Conservation (phyloP, 225 moss, liverwort and hornwort genomes). For the Neckera pumila region DNA sequence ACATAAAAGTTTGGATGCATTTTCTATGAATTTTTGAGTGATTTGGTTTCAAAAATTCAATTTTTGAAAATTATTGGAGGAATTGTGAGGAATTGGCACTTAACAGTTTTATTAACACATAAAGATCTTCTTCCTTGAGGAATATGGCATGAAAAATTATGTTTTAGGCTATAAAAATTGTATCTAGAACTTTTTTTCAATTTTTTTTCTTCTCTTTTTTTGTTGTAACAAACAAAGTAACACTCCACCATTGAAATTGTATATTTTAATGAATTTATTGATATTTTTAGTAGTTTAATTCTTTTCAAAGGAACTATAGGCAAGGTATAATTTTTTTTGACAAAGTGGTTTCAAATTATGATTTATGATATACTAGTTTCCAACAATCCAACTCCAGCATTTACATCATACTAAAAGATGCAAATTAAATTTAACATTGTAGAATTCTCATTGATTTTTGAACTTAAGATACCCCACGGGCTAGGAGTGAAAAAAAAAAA, state of each 20-base stretch:
- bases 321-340: not conserved
- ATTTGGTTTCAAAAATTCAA: not conserved
- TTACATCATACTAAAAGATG: not conserved
- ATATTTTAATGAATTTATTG: not conserved
- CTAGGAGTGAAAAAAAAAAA: not conserved
- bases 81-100: not conserved
- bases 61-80: not conserved
- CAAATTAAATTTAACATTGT: not conserved
- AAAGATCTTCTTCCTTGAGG: not conserved
- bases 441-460: not conserved
- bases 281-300: not conserved
- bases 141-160: not conserved
- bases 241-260: rapidly evolving
- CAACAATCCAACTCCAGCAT: not conserved
- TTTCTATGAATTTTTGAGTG: not conserved
- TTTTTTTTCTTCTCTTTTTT: not conserved
- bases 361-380: not conserved
- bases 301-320: not conserved
- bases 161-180: not conserved
- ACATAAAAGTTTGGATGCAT: rapidly evolving
- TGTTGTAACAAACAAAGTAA: not conserved
- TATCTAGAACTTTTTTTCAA: not conserved
- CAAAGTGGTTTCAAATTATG: not conserved
- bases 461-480: rapidly evolving
- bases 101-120: not conserved